Evolutionary conservation across 2,329 filamentous ascomycete genomes (phyloP).

Genomic region (Alternaria atra): DNA sequence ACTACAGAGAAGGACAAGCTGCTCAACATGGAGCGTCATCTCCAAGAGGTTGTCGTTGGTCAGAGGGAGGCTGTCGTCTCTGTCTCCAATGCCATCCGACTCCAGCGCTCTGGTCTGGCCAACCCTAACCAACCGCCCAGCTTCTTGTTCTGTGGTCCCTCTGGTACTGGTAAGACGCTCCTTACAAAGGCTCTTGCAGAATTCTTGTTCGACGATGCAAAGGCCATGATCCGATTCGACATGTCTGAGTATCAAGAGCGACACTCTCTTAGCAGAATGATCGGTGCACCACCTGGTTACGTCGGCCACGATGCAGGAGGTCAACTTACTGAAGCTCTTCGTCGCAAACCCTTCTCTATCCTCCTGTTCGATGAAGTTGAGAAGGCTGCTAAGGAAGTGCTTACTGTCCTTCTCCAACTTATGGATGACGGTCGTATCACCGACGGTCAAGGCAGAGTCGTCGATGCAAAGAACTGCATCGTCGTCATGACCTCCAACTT

Average conservation of each 20-base stretch:
- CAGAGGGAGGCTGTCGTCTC: constrained; percentile 93
- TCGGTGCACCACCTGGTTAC: constrained; percentile 95
- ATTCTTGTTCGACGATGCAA: constrained; percentile 96
- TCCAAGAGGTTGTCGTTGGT: constrained; percentile 86
- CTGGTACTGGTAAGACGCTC: constrained; percentile 96
- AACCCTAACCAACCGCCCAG: constrained; percentile 98
- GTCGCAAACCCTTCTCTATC: constrained; percentile 96
- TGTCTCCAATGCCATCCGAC: constrained; percentile 93
- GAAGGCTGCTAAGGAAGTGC: constrained; percentile 96
- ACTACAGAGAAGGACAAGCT: constrained; percentile 98
- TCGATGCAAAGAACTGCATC: constrained; percentile 97
- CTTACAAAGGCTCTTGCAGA: constrained; percentile 97
- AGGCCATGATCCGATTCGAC: constrained; percentile 98
- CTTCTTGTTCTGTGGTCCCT: constrained; percentile 98
- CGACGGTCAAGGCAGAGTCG: constrained; percentile 92
- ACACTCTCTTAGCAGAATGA: constrained; percentile 95
- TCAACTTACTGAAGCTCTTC: constrained; percentile 92
- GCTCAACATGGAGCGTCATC: constrained; percentile 92
- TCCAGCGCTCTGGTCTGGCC: constrained; percentile 91
- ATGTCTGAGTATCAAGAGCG: constrained; percentile 99
- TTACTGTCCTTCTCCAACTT: constrained; percentile 97
- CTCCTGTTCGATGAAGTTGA: constrained; percentile 97
- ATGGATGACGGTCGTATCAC: constrained; percentile 99
- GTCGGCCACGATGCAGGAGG: constrained; percentile 96
- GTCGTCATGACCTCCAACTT: constrained; percentile 99